These are phyloP conservation scores for Boletus reticulatus DNA, from an alignment of 768 basidiomycete species.

Conservation along the genomic window DNA sequence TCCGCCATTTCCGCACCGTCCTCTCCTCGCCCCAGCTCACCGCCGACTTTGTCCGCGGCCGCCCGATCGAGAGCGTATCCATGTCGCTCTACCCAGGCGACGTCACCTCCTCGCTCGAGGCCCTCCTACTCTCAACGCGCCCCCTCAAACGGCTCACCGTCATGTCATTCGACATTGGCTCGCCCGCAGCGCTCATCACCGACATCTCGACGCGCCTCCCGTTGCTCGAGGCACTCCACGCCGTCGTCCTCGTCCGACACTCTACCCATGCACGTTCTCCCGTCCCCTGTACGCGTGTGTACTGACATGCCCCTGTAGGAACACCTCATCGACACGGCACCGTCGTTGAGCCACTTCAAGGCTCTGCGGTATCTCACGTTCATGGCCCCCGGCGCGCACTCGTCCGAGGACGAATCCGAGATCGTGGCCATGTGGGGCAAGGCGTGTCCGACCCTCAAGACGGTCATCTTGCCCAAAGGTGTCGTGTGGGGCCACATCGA, in stretches of 20 bases:
- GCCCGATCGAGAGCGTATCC: slow-evolving; percentile 51
- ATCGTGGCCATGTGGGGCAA: slow-evolving; percentile 56
- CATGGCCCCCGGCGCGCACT: slow-evolving; percentile 42
- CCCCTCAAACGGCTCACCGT: slow-evolving; percentile 52
- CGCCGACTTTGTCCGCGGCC: slow-evolving; percentile 41
- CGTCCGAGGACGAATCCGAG: slow-evolving; percentile 41
- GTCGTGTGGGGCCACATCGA: slow-evolving; percentile 52
- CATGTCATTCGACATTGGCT: slow-evolving; percentile 52
- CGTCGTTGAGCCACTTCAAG: slow-evolving; percentile 42
- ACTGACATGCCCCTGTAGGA: slow-evolving; percentile 29
- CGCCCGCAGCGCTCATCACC: slow-evolving; percentile 43
- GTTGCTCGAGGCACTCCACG: slow-evolving; percentile 55
- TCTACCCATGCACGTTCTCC: slow-evolving; percentile 43
- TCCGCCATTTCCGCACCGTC: slow-evolving; percentile 51
- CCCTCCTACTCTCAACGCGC: slow-evolving; percentile 37
- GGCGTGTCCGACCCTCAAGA: slow-evolving; percentile 58
- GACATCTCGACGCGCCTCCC: slow-evolving; percentile 49
- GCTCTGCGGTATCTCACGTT: slow-evolving; percentile 53
- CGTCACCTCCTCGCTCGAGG: slow-evolving; percentile 41
- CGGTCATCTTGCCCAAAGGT: slow-evolving; percentile 63
- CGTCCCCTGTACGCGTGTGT: background rate
- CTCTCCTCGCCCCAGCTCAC: slow-evolving; percentile 49
- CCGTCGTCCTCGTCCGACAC: slow-evolving; percentile 53
- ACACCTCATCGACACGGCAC: slow-evolving; percentile 40
- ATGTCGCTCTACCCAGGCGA: slow-evolving; percentile 49